These are phyloP conservation scores for Cornus florida DNA, from an alignment of 148 eudicot genomes.

Conservation along the genomic window DNA sequence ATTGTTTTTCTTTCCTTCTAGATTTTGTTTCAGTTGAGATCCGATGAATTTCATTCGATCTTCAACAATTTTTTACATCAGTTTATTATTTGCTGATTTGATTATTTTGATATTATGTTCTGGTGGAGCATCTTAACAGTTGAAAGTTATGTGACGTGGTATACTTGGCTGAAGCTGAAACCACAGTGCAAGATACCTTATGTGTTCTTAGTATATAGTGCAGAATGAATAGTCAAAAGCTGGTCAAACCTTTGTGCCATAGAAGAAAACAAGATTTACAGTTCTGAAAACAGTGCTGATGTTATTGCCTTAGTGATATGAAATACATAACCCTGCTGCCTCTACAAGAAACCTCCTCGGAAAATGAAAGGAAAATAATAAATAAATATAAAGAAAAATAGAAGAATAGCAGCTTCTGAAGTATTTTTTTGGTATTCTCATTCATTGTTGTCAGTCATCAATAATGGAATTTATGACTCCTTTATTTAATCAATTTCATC, in stretches of 20 bases:
- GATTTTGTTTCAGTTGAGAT: not conserved
- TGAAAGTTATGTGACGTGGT: not conserved
- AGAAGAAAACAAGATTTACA: not conserved
- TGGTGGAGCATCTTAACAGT: not conserved
- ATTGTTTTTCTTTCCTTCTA: not conserved
- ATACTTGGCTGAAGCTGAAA: slow-evolving; percentile 1
- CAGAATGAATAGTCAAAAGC: not conserved
- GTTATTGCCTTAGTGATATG: not conserved
- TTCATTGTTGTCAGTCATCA: not conserved
- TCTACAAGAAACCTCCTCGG: not conserved
- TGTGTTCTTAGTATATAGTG: not conserved
- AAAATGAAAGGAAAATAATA: no score
- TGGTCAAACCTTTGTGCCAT: not conserved
- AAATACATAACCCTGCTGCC: not conserved
- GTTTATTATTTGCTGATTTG: not conserved
- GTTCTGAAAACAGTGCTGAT: not conserved
- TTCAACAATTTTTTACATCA: not conserved
- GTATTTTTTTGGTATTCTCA: not conserved
- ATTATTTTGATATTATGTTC: not conserved
- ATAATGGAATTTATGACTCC: not conserved
- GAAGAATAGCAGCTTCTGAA: not conserved
- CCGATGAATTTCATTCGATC: not conserved
- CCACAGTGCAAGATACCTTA: not conserved
- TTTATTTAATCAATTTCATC: not conserved
- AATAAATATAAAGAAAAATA: not conserved